Conservation (phyloP, 2,329 filamentous ascomycete species). For the Venturia aucupariae region DNA sequence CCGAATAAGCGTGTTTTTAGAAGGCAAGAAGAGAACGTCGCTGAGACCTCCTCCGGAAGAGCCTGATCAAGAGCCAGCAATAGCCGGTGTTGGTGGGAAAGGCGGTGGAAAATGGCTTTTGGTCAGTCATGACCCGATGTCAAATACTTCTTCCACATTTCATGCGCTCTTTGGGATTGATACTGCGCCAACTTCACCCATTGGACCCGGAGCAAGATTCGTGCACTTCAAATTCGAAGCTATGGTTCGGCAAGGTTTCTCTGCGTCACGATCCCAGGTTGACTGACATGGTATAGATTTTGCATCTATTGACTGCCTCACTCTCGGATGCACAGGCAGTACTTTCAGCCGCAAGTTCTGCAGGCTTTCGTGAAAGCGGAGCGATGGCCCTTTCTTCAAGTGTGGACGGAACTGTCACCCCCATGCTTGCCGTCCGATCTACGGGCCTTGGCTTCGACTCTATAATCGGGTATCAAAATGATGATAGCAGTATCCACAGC, state of each 20-base stretch:
- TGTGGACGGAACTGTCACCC: conserved; percentile 39
- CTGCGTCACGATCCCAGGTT: conserved; percentile 15
- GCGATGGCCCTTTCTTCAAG: conserved; percentile 54
- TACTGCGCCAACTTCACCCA: not conserved
- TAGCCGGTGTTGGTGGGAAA: conserved; percentile 68
- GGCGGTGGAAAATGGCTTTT: conserved; percentile 80
- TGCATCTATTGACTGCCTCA: conserved; percentile 76
- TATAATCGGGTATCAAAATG: conserved; percentile 25
- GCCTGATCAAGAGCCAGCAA: conserved; percentile 21
- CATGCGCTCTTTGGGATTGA: conserved; percentile 18
- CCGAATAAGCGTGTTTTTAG: conserved; percentile 76
- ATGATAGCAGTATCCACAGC: conserved; percentile 29
- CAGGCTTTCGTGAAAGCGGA: conserved; percentile 86
- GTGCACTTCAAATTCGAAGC: conserved; percentile 85
- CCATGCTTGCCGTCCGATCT: conserved; percentile 76
- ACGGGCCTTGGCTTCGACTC: conserved; percentile 49
- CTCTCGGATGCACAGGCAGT: conserved; percentile 64
- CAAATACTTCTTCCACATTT: conserved; percentile 12
- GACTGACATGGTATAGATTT: conserved; percentile 52
- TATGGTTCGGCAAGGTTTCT: conserved; percentile 52
- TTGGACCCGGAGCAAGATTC: conserved; percentile 9
- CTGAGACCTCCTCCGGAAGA: conserved; percentile 10
- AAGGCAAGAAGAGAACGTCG: conserved; percentile 49
- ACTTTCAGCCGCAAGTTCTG: conserved; percentile 64
- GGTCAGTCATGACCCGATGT: conserved; percentile 71